These are phyloP conservation scores for Populus alba DNA, from an alignment of 345 rosid genomes.

Conservation along the genomic window DNA sequence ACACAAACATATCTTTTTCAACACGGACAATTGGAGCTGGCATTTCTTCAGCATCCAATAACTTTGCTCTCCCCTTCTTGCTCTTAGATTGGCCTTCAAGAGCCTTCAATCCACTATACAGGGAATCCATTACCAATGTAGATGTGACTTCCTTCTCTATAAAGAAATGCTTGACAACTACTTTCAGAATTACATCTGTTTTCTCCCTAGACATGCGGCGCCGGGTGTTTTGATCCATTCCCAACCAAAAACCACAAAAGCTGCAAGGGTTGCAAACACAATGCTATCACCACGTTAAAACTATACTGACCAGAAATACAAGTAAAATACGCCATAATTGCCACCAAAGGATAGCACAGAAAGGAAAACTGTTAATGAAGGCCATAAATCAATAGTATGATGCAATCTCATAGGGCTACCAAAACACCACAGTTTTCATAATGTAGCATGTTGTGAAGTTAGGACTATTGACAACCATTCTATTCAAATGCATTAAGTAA, in stretches of 20 bases:
- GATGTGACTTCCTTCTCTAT: slow-evolving; percentile 92
- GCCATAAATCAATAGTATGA: background rate
- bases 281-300: slow-evolving; percentile 1
- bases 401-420: background rate
- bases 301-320: background rate
- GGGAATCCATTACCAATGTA: slow-evolving; percentile 97
- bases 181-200: slow-evolving; percentile 69
- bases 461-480: background rate
- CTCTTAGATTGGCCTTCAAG: slow-evolving; percentile 75
- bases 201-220: slow-evolving; percentile 79
- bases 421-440: background rate
- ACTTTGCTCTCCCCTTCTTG: slow-evolving; percentile 55
- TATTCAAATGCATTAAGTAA: background rate
- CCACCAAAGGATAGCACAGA: background rate
- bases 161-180: slow-evolving; percentile 84
- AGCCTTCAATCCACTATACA: slow-evolving; percentile 93
- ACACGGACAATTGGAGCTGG: slow-evolving; percentile 72
- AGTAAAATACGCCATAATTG: background rate
- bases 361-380: background rate
- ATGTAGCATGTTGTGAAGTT: background rate
- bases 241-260: slow-evolving; percentile 80
- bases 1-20: slow-evolving; percentile 71
- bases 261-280: slow-evolving; percentile 43
- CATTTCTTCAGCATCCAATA: slow-evolving; percentile 56
- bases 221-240: slow-evolving; percentile 66